Conservation (phyloP, 1,284 basidiomycete species). For the Mycosarcoma maydis region DNA sequence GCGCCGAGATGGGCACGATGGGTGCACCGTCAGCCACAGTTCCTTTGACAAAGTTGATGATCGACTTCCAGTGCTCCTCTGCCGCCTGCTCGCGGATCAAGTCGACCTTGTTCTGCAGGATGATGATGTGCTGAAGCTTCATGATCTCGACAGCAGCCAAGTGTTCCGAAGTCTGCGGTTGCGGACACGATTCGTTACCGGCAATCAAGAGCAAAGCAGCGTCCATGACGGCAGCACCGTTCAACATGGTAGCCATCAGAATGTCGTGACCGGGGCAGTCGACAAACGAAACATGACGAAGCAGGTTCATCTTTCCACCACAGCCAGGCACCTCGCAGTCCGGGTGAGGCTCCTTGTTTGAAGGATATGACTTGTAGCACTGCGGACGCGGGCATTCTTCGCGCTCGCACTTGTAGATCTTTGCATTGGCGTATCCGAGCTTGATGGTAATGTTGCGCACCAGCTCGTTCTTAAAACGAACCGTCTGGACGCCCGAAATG, state of each 20-base stretch:
- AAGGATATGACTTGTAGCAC: constrained; percentile 91
- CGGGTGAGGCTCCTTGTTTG: constrained; percentile 91
- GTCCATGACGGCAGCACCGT: constrained; percentile 99
- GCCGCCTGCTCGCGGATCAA: constrained; percentile 65
- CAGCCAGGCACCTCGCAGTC: constrained; percentile 93
- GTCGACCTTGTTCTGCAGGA: constrained; percentile 75
- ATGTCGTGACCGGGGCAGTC: constrained; percentile 73
- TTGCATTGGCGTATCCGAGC: constrained; percentile 96
- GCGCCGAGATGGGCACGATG: constrained; percentile 97
- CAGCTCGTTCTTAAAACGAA: constrained; percentile 95
- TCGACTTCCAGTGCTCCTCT: constrained; percentile 66
- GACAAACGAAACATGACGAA: constrained; percentile 86
- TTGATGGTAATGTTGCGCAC: constrained; percentile 96
- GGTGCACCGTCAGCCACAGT: constrained; percentile 96
- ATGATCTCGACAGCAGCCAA: constrained; percentile 98
- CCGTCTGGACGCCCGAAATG: constrained; percentile 98
- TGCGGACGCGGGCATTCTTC: constrained; percentile 89
- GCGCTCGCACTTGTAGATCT: constrained; percentile 99
- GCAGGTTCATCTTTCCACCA: constrained; percentile 85
- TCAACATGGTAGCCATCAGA: constrained; percentile 99
- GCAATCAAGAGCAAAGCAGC: constrained; percentile 93
- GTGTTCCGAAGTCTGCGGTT: constrained; percentile 98
- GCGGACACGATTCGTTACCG: constrained; percentile 97
- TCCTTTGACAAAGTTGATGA: constrained; percentile 68
- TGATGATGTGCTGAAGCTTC: constrained; percentile 98